Conservation (phyloP, 179 eudicot genomes). For the Corrigiola litoralis region DNA sequence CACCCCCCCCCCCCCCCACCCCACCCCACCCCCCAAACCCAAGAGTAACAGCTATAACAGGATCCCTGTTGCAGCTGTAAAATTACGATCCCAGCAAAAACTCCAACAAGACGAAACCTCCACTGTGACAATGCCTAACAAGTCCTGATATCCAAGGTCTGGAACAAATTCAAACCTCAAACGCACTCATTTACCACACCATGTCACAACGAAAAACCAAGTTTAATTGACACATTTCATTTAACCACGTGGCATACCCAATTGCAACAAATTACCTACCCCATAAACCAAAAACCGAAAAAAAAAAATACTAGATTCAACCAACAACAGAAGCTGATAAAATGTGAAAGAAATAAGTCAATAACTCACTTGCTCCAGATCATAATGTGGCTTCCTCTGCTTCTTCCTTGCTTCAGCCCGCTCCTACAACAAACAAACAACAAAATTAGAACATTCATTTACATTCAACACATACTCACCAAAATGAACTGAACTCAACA, state of each 20-base stretch:
- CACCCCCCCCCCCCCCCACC: too few species aligned
- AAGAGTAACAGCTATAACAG: too few species aligned
- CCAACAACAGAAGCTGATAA: neutral
- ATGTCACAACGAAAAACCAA: neutral
- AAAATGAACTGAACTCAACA: neutral
- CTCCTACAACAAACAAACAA: constrained; percentile 46
- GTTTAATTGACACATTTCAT: neutral
- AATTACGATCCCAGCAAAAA: too few species aligned
- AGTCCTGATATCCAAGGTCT: neutral
- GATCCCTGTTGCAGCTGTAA: neutral
- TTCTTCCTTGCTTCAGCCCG: constrained; percentile 81
- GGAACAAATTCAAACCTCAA: neutral
- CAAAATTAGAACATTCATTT: constrained; percentile 5
- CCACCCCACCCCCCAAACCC: neutral
- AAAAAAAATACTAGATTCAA: neutral
- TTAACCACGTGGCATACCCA: neutral
- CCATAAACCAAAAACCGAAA: neutral
- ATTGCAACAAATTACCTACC: neutral
- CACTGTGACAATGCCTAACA: too few species aligned
- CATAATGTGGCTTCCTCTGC: constrained; percentile 81
- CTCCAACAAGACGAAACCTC: too few species aligned
- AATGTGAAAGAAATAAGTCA: neutral
- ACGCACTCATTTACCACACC: neutral
- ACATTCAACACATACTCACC: neutral
- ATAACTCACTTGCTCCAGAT: constrained; percentile 69